These are phyloP conservation scores for Skeletonema potamos DNA, from an alignment of 108 stramenopile species.

Conservation along the genomic window DNA sequence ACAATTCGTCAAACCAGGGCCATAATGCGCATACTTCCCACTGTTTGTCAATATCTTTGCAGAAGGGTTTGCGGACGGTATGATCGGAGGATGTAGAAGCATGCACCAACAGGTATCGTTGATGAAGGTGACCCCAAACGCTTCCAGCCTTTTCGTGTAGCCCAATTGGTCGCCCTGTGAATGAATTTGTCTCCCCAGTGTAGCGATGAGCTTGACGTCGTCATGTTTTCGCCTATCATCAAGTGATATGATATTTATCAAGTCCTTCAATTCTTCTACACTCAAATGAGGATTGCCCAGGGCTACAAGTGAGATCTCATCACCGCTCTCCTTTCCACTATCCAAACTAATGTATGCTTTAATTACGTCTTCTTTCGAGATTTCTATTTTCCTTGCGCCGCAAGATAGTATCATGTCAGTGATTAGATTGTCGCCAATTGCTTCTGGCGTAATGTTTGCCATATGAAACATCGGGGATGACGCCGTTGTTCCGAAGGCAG, in stretches of 20 bases:
- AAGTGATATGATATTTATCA: slow-evolving; percentile 41
- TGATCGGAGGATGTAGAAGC: slow-evolving; percentile 80
- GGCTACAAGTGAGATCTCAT: slow-evolving; percentile 61
- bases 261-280: slow-evolving; percentile 53
- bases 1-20: slow-evolving; percentile 71
- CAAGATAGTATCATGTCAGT: slow-evolving; percentile 19
- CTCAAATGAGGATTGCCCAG: slow-evolving; percentile 84
- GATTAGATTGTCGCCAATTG: slow-evolving; percentile 18
- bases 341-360: slow-evolving; percentile 33
- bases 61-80: slow-evolving; percentile 46
- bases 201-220: slow-evolving; percentile 61
- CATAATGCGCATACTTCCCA: slow-evolving; percentile 85
- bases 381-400: slow-evolving; percentile 9
- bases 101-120: slow-evolving; percentile 92
- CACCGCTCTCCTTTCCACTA: slow-evolving; percentile 11
- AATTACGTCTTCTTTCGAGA: slow-evolving; percentile 25
- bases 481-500: slow-evolving; percentile 85
- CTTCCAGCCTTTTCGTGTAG: slow-evolving; percentile 44
- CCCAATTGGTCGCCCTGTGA: slow-evolving; percentile 27
- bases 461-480: slow-evolving; percentile 80
- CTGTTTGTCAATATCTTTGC: slow-evolving; percentile 75
- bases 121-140: slow-evolving; percentile 72
- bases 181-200: slow-evolving; percentile 39
- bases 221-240: slow-evolving; percentile 47
- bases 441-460: slow-evolving; percentile 80